Evolutionary conservation across 2,329 filamentous ascomycete species (phyloP).

Genomic region (Neonectria coccinea): DNA sequence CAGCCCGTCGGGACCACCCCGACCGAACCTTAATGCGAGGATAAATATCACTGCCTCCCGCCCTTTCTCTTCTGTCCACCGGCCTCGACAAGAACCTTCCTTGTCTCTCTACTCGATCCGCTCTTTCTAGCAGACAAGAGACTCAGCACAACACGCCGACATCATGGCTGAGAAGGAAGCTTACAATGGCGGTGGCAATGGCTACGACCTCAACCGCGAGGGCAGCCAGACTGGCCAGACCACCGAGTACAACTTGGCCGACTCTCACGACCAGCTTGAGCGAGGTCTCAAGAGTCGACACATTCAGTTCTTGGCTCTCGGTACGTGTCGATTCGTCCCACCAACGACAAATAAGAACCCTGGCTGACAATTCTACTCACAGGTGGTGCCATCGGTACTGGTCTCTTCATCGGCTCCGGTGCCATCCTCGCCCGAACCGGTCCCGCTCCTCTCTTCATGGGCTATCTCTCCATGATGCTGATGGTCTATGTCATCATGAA

Average conservation of each 20-base stretch:
- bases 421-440: constrained; percentile 66
- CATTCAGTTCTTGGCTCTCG: constrained; percentile 70
- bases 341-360: not conserved
- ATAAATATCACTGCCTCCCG: constrained; percentile 30
- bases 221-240: constrained; percentile 36
- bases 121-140: not conserved
- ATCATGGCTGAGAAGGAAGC: constrained; percentile 36
- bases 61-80: not conserved
- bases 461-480: constrained; percentile 69
- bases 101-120: not conserved
- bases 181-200: constrained; percentile 31
- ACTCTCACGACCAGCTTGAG: constrained; percentile 59
- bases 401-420: constrained; percentile 72
- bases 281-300: constrained; percentile 70
- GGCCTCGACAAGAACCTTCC: not conserved
- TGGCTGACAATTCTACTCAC: constrained; percentile 3
- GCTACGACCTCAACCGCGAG: constrained; percentile 46
- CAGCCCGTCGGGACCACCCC: constrained; percentile 5
- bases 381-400: constrained; percentile 70
- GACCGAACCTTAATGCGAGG: constrained; percentile 16
- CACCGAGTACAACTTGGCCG: constrained; percentile 52
- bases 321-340: constrained; percentile 41
- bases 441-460: constrained; percentile 76
- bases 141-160: constrained; percentile 1
- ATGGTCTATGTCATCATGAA: constrained; percentile 68